Evolutionary conservation across 805 yeast genomes (phyloP).

Genomic region (Candida vartiovaarae): DNA sequence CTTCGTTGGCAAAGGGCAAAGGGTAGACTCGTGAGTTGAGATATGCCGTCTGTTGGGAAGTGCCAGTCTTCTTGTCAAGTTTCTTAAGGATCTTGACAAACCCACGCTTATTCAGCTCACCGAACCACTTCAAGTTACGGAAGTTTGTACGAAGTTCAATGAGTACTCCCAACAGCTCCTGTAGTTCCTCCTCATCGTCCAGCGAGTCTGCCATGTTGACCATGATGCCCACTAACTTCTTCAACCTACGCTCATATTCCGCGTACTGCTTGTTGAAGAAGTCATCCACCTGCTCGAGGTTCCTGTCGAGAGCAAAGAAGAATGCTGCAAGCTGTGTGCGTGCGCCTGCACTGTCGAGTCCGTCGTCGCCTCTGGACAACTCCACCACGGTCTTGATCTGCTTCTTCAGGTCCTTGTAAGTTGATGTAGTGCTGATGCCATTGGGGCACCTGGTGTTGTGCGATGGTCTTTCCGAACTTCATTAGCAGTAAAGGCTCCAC

Average conservation of each 20-base stretch:
- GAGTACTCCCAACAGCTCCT: constrained; percentile 58
- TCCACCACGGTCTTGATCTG: constrained; percentile 58
- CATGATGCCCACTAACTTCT: constrained; percentile 29
- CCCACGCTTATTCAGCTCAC: constrained; percentile 87
- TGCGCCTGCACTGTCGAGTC: constrained; percentile 34
- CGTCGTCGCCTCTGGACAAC: constrained; percentile 28
- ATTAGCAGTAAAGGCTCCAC: constrained; percentile 3
- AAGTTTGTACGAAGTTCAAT: constrained; percentile 70
- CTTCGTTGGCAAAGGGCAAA: constrained; percentile 69
- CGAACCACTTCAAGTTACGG: constrained; percentile 87
- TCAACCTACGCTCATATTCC: constrained; percentile 69
- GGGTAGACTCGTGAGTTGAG: constrained; percentile 64
- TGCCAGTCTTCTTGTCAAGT: constrained; percentile 76
- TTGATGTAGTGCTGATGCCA: constrained; percentile 78
- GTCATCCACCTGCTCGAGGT: constrained; percentile 72
- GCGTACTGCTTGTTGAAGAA: constrained; percentile 67
- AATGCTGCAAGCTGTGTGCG: constrained; percentile 52
- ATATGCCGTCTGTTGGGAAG: constrained; percentile 48
- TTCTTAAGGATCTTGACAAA: constrained; percentile 84
- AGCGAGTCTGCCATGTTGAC: constrained; percentile 27
- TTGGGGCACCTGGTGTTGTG: constrained; percentile 87
- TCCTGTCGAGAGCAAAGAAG: constrained; percentile 71
- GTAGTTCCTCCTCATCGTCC: constrained; percentile 39
- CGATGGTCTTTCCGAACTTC: constrained; percentile 31
- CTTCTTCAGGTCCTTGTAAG: constrained; percentile 79